Percentiles rank a stretch among this genome's conserved stretches.
Conservation (phyloP, 371 early-diverging fungal genomes). For the Phascolomyces articulosus region DNA sequence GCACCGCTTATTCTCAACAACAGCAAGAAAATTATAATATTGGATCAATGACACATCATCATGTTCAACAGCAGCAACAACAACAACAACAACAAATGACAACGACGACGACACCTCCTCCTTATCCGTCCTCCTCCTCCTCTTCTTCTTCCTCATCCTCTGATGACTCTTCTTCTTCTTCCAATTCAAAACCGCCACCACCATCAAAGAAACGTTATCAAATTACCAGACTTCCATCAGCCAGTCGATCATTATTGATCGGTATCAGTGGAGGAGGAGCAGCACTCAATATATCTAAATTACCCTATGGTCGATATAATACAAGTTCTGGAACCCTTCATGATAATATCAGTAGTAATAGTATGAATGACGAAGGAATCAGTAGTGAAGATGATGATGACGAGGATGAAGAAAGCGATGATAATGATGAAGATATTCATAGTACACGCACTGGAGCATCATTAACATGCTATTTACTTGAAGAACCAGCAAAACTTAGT, state of each 20-base stretch:
- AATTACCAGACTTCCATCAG: constrained; percentile 4
- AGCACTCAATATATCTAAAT: background rate
- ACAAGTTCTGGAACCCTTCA: background rate
- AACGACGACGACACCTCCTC: background rate
- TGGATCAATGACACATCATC: too few relatives aligned
- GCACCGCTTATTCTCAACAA: background rate
- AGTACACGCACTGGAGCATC: constrained; percentile 22
- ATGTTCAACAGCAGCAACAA: too few relatives aligned
- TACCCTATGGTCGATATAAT: background rate
- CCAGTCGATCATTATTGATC: constrained; percentile 2
- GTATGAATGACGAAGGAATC: too few relatives aligned
- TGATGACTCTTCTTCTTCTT: too few relatives aligned
- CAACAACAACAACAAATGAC: background rate
- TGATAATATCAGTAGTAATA: background rate
- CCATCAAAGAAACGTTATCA: constrained; percentile 1
- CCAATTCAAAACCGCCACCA: background rate
- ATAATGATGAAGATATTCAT: background rate
- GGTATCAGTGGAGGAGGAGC: constrained; percentile 8
- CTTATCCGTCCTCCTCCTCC: background rate
- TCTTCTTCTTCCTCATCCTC: background rate
- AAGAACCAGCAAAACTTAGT: constrained; percentile 34
- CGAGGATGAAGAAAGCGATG: background rate
- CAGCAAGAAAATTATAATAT: background rate
- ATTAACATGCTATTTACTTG: constrained; percentile 52
- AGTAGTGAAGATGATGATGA: constrained; percentile 6